A percentile compares a stretch with the other conserved stretches of the same genome.
Evolutionary conservation across 1,284 basidiomycete genomes (phyloP).

Genomic region (Sporisorium iseilematis-ciliati): DNA sequence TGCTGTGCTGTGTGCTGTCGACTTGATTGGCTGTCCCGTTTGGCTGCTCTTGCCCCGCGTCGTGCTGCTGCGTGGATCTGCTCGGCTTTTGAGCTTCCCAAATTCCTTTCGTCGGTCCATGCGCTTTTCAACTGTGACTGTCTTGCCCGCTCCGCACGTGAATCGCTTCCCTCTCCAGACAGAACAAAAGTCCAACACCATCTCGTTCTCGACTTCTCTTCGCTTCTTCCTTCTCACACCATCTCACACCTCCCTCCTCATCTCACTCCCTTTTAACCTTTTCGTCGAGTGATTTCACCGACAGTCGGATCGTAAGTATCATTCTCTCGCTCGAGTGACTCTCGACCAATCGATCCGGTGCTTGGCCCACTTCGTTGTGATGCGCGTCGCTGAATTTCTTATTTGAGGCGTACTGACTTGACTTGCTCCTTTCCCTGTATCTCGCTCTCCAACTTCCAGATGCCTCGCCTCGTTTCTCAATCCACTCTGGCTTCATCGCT

Average conservation of each 20-base stretch:
- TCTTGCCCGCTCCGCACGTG: slow-evolving; percentile 18
- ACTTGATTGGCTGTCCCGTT: background rate
- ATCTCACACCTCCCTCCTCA: slow-evolving; percentile 8
- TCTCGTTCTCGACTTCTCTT: slow-evolving; percentile 2
- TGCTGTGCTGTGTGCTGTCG: no score
- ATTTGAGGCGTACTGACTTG: background rate
- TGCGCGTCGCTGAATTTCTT: background rate
- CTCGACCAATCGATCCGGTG: background rate
- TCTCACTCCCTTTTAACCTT: slow-evolving; percentile 6
- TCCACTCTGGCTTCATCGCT: slow-evolving; percentile 54
- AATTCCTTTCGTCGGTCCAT: slow-evolving; percentile 10
- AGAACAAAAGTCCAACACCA: slow-evolving; percentile 10
- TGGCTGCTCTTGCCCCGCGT: slow-evolving; percentile 13
- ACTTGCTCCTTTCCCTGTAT: background rate
- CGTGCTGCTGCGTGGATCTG: no score
- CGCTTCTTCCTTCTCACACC: slow-evolving; percentile 16
- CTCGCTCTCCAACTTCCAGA: slow-evolving; percentile 16
- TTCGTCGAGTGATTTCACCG: slow-evolving; percentile 24
- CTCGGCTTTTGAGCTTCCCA: background rate
- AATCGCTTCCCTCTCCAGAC: slow-evolving; percentile 8
- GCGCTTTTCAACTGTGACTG: slow-evolving; percentile 5
- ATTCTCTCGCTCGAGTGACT: background rate
- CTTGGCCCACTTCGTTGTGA: background rate
- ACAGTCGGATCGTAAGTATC: slow-evolving; percentile 43
- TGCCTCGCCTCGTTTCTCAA: slow-evolving; percentile 58